A percentile compares a stretch with the other conserved stretches of the same genome.
Conservation (phyloP, 805 yeast genomes). For the Myxozyma sirexii region DNA sequence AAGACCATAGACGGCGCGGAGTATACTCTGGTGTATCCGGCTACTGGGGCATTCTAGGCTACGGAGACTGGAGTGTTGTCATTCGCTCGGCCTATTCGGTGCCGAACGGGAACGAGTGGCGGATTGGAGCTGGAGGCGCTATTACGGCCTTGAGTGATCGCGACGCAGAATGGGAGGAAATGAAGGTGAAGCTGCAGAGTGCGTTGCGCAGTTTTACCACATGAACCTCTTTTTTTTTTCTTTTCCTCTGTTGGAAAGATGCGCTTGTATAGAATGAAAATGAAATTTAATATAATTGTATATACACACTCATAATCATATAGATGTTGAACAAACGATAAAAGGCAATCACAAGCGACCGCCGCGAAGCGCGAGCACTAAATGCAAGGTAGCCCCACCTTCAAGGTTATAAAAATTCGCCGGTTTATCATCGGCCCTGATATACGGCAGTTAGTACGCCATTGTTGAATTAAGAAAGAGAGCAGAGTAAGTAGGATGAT, state of each 20-base stretch:
- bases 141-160: slow-evolving; percentile 82
- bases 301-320: not conserved
- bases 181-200: slow-evolving; percentile 76
- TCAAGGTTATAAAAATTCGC: slow-evolving; percentile 72
- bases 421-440: slow-evolving; percentile 72
- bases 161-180: slow-evolving; percentile 91
- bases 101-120: slow-evolving; percentile 56
- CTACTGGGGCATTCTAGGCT: slow-evolving; percentile 85
- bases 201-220: slow-evolving; percentile 68
- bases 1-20: slow-evolving; percentile 61
- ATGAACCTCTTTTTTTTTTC: too few relatives aligned
- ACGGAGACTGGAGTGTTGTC: slow-evolving; percentile 94
- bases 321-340: slow-evolving; percentile 2
- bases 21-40: slow-evolving; percentile 94
- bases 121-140: slow-evolving; percentile 98
- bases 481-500: too few relatives aligned
- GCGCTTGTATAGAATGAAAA: too few relatives aligned
- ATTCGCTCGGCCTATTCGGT: slow-evolving; percentile 82
- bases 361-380: slow-evolving; percentile 91
- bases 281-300: not conserved
- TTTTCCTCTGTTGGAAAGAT: not conserved
- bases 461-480: too few relatives aligned
- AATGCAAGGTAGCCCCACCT: slow-evolving; percentile 85
- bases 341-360: slow-evolving; percentile 49
- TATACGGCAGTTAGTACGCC: too few relatives aligned